Evolutionary conservation across 345 rosid genomes (phyloP).

Genomic region (Brassica juncea): DNA sequence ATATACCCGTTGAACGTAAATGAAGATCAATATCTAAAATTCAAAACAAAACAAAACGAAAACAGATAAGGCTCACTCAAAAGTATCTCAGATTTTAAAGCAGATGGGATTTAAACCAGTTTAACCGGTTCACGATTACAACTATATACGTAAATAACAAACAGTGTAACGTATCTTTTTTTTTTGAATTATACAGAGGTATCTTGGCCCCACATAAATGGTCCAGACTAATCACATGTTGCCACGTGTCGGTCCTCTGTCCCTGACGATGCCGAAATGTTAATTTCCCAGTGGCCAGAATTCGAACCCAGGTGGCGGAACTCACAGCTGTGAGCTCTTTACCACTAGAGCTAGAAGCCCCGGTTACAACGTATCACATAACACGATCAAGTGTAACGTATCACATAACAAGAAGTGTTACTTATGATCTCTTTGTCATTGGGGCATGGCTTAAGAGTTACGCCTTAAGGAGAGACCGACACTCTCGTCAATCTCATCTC

Average conservation of each 20-base stretch:
- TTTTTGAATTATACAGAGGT: no score
- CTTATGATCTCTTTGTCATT: not conserved
- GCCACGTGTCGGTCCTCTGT: no score
- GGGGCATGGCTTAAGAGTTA: constrained; percentile 16
- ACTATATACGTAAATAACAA: not conserved
- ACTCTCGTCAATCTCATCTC: constrained; percentile 32
- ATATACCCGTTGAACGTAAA: no score
- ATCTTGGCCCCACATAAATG: no score
- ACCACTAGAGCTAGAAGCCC: no score
- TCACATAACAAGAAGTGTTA: not conserved
- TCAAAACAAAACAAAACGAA: not conserved
- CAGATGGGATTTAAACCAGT: not conserved
- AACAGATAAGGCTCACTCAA: not conserved
- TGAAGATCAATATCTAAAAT: not conserved
- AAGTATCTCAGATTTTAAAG: not conserved
- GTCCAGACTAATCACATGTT: no score
- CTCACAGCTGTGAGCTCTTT: no score
- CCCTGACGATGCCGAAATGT: no score
- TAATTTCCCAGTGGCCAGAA: no score
- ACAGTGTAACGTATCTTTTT: not conserved
- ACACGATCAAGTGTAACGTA: not conserved
- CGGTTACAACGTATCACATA: no score
- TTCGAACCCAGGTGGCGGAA: no score
- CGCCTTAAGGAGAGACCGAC: constrained; percentile 28
- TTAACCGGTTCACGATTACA: not conserved